Evolutionary conservation across 2,329 filamentous ascomycete species (phyloP), one percentile per base, ranked within the genome.

Genomic region (Calonectria fujianensis): DNA sequence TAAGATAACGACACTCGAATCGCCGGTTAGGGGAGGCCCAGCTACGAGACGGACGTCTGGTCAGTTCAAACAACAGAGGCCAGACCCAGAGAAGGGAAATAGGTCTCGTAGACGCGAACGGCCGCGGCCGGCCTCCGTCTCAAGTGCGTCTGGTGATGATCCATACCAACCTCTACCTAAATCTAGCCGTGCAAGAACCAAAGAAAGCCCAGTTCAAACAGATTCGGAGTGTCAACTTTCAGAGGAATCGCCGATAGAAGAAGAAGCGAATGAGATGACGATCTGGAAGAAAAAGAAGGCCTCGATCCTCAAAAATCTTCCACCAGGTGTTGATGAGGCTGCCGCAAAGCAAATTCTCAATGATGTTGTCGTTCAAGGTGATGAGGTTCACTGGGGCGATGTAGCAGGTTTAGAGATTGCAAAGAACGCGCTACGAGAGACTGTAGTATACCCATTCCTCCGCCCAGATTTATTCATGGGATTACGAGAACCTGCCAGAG

Each of bases 401-500:
- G 94, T 99, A 72, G 96, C 97, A 0, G 97, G 97, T 0, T 87
- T 99, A 5, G 95, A 98, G 65, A 90, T 94, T 69, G 97, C 97
- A 41, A 99, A 99, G 83, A 95, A 93, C 70, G 96, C 97, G 0
- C 87, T 99, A 65, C 96, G 98, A 82, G 97, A 99, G 85, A 96
- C 96, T 0, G 97, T 99, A 1, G 96, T 99, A 2, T 99, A 99
- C 81, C 97, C 97, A 0, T 98, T 99, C 83, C 87, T 99, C 14
- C 94, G 97, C 1, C 97, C 97, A 1, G 97, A 99, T 85, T 87
- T 99, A 2, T 99, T 99, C 86, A 97, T 96, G 91, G 97, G 97
- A 0, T 89, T 99, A 14, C 94, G 97, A 50, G 97, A 99, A 82
- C 97, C 97, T 27, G 96, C 97, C 18, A 90, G 96, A 73, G 97